Conservation (phyloP, 2,329 filamentous ascomycete genomes). For the Coleophoma eucalyptorum region DNA sequence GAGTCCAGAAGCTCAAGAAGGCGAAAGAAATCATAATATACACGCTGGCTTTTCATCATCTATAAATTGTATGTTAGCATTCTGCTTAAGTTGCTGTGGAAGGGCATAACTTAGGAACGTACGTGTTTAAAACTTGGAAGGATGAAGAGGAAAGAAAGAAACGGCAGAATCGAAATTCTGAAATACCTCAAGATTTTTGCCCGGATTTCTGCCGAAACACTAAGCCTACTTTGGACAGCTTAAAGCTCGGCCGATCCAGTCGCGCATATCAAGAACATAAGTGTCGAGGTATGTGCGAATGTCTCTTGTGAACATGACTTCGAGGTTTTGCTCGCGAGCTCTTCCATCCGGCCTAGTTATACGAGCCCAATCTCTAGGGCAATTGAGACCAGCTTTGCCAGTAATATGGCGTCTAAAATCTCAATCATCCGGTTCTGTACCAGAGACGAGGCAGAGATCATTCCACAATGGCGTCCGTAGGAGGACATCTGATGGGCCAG, state of each 20-base stretch:
- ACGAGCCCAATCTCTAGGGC: too few species aligned
- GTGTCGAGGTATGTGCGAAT: not conserved
- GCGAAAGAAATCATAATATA: slow-evolving; percentile 77
- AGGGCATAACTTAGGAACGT: slow-evolving; percentile 40
- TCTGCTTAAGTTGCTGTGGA: slow-evolving; percentile 1
- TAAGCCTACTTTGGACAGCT: slow-evolving; percentile 22
- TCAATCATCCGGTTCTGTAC: too few species aligned
- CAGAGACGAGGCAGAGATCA: too few species aligned
- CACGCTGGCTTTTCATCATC: slow-evolving; percentile 99
- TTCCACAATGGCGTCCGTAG: not conserved
- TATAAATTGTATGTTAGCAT: slow-evolving; percentile 38
- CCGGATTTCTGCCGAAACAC: slow-evolving; percentile 11
- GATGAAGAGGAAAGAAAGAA: slow-evolving; percentile 64
- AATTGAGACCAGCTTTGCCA: too few species aligned
- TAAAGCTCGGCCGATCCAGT: not conserved
- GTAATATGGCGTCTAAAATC: too few species aligned
- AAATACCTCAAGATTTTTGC: slow-evolving; percentile 13
- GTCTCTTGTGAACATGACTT: too few species aligned
- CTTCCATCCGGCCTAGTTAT: too few species aligned
- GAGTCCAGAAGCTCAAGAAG: slow-evolving; percentile 69
- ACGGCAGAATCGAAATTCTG: slow-evolving; percentile 28
- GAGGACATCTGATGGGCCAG: not conserved
- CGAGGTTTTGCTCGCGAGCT: too few species aligned
- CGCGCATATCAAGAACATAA: not conserved
- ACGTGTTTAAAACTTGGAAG: slow-evolving; percentile 99